Evolutionary conservation across 2,329 filamentous ascomycete genomes (phyloP), one percentile per base, ranked within the genome.

Genomic region (Microcyclospora tardicrescens): DNA sequence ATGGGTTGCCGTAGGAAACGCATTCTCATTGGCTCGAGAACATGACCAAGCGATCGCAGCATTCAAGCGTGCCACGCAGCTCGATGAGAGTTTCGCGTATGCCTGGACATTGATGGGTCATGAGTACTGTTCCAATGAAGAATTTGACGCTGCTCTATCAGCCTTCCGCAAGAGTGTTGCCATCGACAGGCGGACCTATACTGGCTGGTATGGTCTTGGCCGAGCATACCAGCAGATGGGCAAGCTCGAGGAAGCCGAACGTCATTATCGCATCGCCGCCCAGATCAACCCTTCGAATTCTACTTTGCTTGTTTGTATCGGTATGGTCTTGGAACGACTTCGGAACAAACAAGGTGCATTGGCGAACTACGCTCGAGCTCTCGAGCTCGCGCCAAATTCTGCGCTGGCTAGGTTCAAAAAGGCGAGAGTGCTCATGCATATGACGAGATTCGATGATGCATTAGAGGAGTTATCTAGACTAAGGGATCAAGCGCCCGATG

Each of bases 71-170:
- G 89, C 91, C 6, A 94, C 87, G 0, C 87, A 96, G 58, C 64
- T 98, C 2, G 77, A 95, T 55, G 78, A 85, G 6, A 81, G 79
- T 41, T 95, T 96, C 59, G 87, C 91, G 1, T 98, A 98, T 57
- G 89, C 86, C 1, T 95, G 89, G 59, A 96, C 91, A 0, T 65
- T 98, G 2, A 89, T 96, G 59, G 91, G 91, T 1, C 91, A 98
- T 58, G 91, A 98, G 57, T 85, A 94, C 57, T 81, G 96, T 33
- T 76, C 84, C 28, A 96, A 95, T 49, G 93, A 98, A 61, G 93
- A 98, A 59, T 95, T 91, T 55, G 89, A 96, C 57, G 94, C 94
- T 58, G 91, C 91, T 0, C 73, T 94, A 33, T 77, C 79, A 30
- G 81, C 85, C 2, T 98, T 95, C 60, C 77, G 93, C 28, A 76